Base-by-base conservation (phyloP, 306 rosid species). In the Luffa acutangula region DNA sequence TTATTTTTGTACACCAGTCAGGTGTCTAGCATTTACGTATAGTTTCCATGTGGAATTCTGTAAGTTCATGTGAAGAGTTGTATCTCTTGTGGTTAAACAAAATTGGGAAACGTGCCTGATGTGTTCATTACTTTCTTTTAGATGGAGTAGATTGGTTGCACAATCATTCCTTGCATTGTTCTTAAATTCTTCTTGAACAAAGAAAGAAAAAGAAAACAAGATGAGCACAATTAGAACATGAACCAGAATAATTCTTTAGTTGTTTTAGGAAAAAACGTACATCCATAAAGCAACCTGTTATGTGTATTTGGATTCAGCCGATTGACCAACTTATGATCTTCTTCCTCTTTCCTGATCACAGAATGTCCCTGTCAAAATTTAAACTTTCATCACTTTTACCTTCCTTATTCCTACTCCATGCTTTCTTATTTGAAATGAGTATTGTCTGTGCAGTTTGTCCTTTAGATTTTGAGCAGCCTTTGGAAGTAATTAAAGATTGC, bases 401-500 rank as follows among this genome's bases (percentile, higher is more conserved):
- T 20, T 71, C 33, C 53, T 18, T 45, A 37, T 65, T 48, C 17
- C 48, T 67, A 45, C 62, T 63, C 74, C 33, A 41, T 14, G 12
- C 33, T 60, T 31, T 21, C 59, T 46, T 12, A 73, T 15, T 11
- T 73, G 63, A 36, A 75, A 34, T 52, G 63, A 37, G 69, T 82
- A 34, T 84, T 87, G 45, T 74, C 79, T 83, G 79, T 83, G 87
- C 93, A 95, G 99, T 88, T 76, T 95, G 99, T 79, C 99, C 99
- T 83, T 88, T 95, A 89, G 84, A 81, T 86, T 95, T 95, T 78
- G 88, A 84, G 88, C 89, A 90, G 85, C 97, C 99, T 59, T 75
- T 85, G 1, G 97, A 89, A 89, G 96, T 95, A 76, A 90, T 93
- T 74, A 79, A 82, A 85, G 92, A 86, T 57, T 95, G 99, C 83